Conservation (phyloP, 352 stramenopile genomes). For the Proteromonas lacertae region DNA sequence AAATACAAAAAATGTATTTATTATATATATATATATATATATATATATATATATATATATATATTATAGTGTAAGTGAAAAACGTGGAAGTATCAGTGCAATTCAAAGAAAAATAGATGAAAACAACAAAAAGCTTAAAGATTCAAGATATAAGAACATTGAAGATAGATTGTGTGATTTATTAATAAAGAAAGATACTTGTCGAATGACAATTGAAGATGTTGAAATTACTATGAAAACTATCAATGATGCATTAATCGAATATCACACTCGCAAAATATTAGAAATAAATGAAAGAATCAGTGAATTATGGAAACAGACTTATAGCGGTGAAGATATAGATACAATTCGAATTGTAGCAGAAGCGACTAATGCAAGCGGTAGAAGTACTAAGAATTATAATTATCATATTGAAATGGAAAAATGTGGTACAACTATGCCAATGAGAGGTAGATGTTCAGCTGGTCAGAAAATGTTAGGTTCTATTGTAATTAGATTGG, state of each 20-base stretch:
- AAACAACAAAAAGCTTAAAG: slow-evolving; percentile 4
- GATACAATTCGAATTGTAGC: slow-evolving; percentile 74
- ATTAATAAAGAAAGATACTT: slow-evolving; percentile 77
- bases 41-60: no score
- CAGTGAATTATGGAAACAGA: slow-evolving; percentile 76
- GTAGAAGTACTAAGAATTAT: slow-evolving; percentile 35
- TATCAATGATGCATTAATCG: slow-evolving; percentile 63
- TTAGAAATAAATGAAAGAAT: slow-evolving; percentile 97
- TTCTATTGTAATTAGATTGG: slow-evolving; percentile 71
- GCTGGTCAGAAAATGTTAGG: slow-evolving; percentile 74
- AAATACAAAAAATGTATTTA: no score
- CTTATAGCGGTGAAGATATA: slow-evolving; percentile 96
- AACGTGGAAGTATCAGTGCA: no score
- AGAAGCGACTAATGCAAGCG: slow-evolving; percentile 4
- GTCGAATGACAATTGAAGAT: slow-evolving; percentile 64
- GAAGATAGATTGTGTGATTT: slow-evolving; percentile 62
- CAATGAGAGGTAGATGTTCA: slow-evolving; percentile 94
- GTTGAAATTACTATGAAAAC: slow-evolving; percentile 81
- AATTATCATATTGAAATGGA: slow-evolving; percentile 98
- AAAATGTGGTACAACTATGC: slow-evolving; percentile 62
- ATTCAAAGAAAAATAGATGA: background rate
- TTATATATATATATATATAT: no score
- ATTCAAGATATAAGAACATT: slow-evolving; percentile 34
- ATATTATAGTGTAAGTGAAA: no score
- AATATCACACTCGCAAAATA: slow-evolving; percentile 94